phyloP scores from a whole-genome alignment of 352 stramenopile species.

The Pythium myriotylum region DNA sequence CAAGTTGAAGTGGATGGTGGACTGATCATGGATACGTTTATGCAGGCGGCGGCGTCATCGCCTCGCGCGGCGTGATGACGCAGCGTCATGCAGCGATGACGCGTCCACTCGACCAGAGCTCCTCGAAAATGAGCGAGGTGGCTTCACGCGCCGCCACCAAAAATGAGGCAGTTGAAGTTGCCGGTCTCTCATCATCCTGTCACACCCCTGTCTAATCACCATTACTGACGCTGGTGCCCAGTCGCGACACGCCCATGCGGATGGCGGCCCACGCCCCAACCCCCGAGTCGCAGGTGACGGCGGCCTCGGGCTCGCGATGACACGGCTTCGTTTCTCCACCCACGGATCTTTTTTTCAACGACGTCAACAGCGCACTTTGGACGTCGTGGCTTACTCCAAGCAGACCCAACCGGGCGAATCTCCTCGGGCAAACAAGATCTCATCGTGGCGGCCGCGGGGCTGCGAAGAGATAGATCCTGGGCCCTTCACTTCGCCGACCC shows the following conservation, averaged over 20 bases:
- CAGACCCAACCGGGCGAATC: too few relatives aligned
- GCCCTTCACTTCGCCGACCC: too few relatives aligned
- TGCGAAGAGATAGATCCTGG: too few relatives aligned
- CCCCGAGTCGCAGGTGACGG: too few relatives aligned
- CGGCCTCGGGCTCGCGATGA: too few relatives aligned
- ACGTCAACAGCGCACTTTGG: background rate
- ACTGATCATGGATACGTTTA: slow-evolving; percentile 4
- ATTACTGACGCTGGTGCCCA: too few relatives aligned
- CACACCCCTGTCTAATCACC: too few relatives aligned
- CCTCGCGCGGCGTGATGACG: slow-evolving; percentile 7
- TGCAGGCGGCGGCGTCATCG: slow-evolving; percentile 13
- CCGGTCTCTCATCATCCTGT: background rate
- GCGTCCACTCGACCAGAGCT: background rate
- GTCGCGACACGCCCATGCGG: too few relatives aligned
- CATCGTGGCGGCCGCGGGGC: too few relatives aligned
- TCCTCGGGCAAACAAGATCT: too few relatives aligned
- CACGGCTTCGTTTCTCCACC: background rate
- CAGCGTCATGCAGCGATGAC: slow-evolving; percentile 23
- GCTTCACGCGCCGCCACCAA: slow-evolving; percentile 10
- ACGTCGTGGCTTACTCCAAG: too few relatives aligned
- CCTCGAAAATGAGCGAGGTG: slow-evolving; percentile 6
- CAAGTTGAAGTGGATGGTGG: slow-evolving; percentile 4
- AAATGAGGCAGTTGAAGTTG: slow-evolving; percentile 14
- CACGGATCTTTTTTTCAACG: background rate
- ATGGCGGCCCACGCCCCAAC: too few relatives aligned